Base-by-base conservation (phyloP, 495 filamentous ascomycete species). In the Penicillium angulare region DNA sequence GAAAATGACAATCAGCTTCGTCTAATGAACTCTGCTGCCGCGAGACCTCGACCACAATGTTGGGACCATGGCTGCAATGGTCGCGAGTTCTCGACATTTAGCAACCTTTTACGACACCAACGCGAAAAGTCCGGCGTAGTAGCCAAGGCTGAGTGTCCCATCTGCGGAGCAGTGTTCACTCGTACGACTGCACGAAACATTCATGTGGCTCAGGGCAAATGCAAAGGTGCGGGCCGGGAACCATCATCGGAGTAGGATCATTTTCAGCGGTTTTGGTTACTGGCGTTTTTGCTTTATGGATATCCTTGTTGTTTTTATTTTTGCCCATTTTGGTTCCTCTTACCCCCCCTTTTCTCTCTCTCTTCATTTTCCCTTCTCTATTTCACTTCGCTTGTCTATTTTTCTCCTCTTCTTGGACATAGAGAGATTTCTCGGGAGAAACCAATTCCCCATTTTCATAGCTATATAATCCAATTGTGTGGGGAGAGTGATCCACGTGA, bases 31-130 rank as follows among this genome's bases (percentile, higher is more conserved):
- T n/a, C n/a, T 31, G 77, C 91, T 10, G 85, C 85, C 57, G 83
- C 82, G 42, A 81, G 88, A 48, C 89, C 88, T 7, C 92, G 91
- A 68, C 90, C 91, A 3, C 91, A 95, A 64, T 96, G 91, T 69
- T 96, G 88, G 88, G 91, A 96, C 40, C 91, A 96, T 57, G 91
- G 90, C 7, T 96, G 91, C 77, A 95, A 95, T 60, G 91, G 91
- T 22, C 85, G 91, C 13, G 87, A 93, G 58, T 96, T 96, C 64
- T 95, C 89, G 2, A 96, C 91, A 10, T 96, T 96, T 64, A 95
- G 90, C 82, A 96, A 96, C 65, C 80, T 96, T 0, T 77, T 96
- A 5, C 80, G 91, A 31, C 91, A 96, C 61, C 91, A 96, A 63
- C 82, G 91, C n/a, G 91, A 96, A 65, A 95, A 93, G 64, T 92